These are phyloP conservation scores for Podospora comata DNA, from an alignment of 495 filamentous ascomycete species.

Conservation along the genomic window DNA sequence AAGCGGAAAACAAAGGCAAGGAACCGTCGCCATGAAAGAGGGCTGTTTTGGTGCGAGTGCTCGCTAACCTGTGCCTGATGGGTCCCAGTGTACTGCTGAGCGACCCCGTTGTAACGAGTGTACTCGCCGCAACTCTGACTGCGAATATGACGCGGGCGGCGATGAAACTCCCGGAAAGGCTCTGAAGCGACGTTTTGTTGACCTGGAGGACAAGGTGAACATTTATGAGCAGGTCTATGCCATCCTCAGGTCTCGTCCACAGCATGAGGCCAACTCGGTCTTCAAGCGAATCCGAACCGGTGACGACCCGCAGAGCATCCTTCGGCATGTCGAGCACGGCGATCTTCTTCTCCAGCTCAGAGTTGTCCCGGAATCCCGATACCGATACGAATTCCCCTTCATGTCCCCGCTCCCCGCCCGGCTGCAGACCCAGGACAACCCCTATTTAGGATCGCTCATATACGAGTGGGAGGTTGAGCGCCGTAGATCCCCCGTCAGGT, in stretches of 20 bases:
- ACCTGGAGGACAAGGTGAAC: slow-evolving; percentile 27
- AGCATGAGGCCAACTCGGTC: slow-evolving; percentile 29
- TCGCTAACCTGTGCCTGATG: not conserved
- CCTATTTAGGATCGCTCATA: slow-evolving; percentile 30
- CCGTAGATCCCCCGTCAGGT: slow-evolving; percentile 7
- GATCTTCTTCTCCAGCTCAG: slow-evolving; percentile 33
- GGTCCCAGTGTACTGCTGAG: slow-evolving; percentile 28
- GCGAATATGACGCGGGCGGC: slow-evolving; percentile 27
- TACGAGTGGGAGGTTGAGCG: slow-evolving; percentile 23
- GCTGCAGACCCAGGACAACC: slow-evolving; percentile 25
- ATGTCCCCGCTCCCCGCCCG: slow-evolving; percentile 25
- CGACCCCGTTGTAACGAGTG: slow-evolving; percentile 29
- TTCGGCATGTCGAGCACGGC: slow-evolving; percentile 33
- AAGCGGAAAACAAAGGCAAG: slow-evolving; percentile 7
- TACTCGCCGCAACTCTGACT: slow-evolving; percentile 25
- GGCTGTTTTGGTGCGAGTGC: not conserved
- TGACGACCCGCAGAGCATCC: slow-evolving; percentile 27
- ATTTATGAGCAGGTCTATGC: slow-evolving; percentile 30
- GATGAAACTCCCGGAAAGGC: slow-evolving; percentile 30
- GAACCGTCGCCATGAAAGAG: not conserved
- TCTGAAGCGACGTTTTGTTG: slow-evolving; percentile 28
- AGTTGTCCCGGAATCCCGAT: slow-evolving; percentile 28
- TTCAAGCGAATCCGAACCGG: slow-evolving; percentile 31
- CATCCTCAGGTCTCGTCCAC: slow-evolving; percentile 26
- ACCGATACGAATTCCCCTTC: slow-evolving; percentile 34